These are phyloP conservation scores for Xanthoceras sorbifolium DNA, from an alignment of 345 rosid species.

Conservation along the genomic window DNA sequence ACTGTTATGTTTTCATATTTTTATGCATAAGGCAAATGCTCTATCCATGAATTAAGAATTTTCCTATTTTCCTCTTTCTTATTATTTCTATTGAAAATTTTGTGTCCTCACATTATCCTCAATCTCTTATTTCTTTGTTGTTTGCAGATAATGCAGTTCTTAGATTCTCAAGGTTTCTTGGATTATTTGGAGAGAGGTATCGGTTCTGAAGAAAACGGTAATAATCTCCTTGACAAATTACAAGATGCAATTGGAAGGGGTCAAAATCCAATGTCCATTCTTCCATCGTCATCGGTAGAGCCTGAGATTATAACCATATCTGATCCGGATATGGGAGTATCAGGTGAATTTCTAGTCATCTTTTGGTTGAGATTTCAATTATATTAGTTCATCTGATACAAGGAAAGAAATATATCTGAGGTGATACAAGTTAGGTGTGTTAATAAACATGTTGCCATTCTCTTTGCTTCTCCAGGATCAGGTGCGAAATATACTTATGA, in stretches of 20 bases:
- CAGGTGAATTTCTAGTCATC: conserved; percentile 49
- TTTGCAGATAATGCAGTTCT: conserved; percentile 74
- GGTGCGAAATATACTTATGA: conserved; percentile 91
- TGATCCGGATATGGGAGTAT: conserved; percentile 69
- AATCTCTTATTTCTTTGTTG: conserved; percentile 14
- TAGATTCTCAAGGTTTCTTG: conserved; percentile 86
- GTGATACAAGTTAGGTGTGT: not conserved
- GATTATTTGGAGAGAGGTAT: conserved; percentile 87
- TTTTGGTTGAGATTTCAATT: conserved; percentile 15
- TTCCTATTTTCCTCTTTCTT: not conserved
- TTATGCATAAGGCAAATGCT: not conserved
- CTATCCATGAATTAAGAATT: not conserved
- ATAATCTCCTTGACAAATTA: conserved; percentile 87
- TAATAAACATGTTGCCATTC: conserved; percentile 24
- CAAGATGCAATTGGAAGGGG: conserved; percentile 98
- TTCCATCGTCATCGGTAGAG: conserved; percentile 64
- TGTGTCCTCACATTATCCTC: not conserved
- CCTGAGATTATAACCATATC: conserved; percentile 92
- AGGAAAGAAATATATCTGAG: not conserved
- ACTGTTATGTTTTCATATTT: not conserved
- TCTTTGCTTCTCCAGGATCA: conserved; percentile 51
- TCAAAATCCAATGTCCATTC: conserved; percentile 80
- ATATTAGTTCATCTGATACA: not conserved
- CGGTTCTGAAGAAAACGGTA: conserved; percentile 65
- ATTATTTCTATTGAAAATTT: not conserved